Evolutionary conservation across 371 early-diverging fungal genomes (phyloP).

Genomic region (Batrachochytrium dendrobatidis): DNA sequence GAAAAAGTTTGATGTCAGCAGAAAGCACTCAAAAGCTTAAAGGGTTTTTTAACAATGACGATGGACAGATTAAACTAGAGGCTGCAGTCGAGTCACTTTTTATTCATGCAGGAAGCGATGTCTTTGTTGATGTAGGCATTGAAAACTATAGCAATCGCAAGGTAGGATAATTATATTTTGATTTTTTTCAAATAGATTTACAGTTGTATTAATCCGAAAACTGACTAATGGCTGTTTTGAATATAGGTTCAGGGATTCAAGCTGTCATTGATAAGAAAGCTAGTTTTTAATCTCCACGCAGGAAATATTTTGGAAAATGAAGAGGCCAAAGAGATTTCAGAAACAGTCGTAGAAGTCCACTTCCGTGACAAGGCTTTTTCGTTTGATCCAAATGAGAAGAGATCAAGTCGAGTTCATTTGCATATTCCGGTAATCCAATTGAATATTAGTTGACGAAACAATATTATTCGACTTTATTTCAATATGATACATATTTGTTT

Average conservation of each 20-base stretch:
- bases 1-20: constrained; percentile 12
- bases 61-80: constrained; percentile 35
- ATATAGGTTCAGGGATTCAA: constrained; percentile 49
- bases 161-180: constrained; percentile 25
- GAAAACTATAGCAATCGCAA: constrained; percentile 41
- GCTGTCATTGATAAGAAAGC: constrained; percentile 34
- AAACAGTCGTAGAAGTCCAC: constrained; percentile 34
- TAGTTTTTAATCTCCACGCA: constrained; percentile 41
- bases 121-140: constrained; percentile 44
- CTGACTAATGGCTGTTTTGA: constrained; percentile 1
- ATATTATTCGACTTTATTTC: not conserved
- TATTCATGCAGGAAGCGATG: constrained; percentile 42
- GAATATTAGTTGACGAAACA: not conserved
- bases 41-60: constrained; percentile 41
- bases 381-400: constrained; percentile 51
- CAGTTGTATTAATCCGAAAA: not conserved
- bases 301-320: too few relatives aligned
- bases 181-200: not conserved
- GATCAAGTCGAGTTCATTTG: constrained; percentile 39
- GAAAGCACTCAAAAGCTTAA: constrained; percentile 30
- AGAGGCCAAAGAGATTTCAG: constrained; percentile 34
- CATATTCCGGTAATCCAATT: constrained; percentile 34
- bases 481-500: not conserved
- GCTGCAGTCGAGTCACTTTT: constrained; percentile 33
- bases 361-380: constrained; percentile 45